Evolutionary conservation across 2,329 filamentous ascomycete species (phyloP).

Genomic region (Cadophora sp.): DNA sequence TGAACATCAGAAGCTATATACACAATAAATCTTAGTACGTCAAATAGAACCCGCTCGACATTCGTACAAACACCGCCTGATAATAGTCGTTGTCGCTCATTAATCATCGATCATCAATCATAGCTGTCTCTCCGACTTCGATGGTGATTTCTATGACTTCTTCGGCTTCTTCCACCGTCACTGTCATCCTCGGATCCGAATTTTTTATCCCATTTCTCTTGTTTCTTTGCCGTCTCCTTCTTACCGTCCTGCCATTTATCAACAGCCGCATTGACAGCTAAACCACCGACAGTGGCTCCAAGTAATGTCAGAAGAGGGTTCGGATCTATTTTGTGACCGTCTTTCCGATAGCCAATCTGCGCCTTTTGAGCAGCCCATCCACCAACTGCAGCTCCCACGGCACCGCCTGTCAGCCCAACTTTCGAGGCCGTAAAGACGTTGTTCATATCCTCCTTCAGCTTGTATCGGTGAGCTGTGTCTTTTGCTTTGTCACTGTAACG

Average conservation of each 20-base stretch:
- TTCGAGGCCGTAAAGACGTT: conserved; percentile 34
- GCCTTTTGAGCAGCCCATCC: conserved; percentile 40
- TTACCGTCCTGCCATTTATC: conserved; percentile 36
- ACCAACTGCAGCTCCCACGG: conserved; percentile 37
- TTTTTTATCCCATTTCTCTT: conserved; percentile 32
- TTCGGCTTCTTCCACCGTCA: conserved; percentile 14
- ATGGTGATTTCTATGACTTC: conserved; percentile 14
- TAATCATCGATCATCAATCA: conserved; percentile 5
- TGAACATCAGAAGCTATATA: not conserved
- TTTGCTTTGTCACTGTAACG: conserved; percentile 22
- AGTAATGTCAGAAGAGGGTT: conserved; percentile 35
- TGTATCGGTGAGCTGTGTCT: conserved; percentile 30
- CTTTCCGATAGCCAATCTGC: conserved; percentile 30
- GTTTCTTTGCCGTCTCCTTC: conserved; percentile 25
- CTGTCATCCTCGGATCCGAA: conserved; percentile 15
- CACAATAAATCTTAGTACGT: not conserved
- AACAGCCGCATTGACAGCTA: conserved; percentile 38
- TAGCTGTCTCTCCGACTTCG: conserved; percentile 13
- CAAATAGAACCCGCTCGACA: not conserved
- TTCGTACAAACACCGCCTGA: not conserved
- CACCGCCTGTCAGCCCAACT: conserved; percentile 31
- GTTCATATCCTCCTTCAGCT: conserved; percentile 36
- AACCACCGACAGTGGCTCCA: conserved; percentile 39
- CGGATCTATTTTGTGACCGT: conserved; percentile 22
- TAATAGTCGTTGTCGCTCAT: not conserved